Evolutionary conservation across 2,329 filamentous ascomycete genomes (phyloP).

Genomic region (Cladosporium sp.): DNA sequence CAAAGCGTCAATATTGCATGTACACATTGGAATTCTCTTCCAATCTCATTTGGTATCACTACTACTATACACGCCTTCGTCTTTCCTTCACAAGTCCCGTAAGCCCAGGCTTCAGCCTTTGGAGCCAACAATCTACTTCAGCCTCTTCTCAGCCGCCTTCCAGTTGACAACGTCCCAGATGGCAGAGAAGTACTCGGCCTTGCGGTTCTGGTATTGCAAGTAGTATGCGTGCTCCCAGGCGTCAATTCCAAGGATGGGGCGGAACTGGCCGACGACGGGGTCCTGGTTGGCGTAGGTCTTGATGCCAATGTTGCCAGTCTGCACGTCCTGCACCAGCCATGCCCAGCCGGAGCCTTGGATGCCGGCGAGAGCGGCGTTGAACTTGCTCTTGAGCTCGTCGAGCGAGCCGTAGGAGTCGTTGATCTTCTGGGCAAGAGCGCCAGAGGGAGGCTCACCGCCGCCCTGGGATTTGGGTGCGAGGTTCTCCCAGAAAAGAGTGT

Average conservation of each 20-base stretch:
- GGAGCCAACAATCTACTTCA: slow-evolving; percentile 23
- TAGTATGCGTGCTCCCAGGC: slow-evolving; percentile 98
- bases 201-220: slow-evolving; percentile 93
- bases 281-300: slow-evolving; percentile 84
- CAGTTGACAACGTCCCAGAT: slow-evolving; percentile 97
- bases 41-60: too few relatives aligned
- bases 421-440: slow-evolving; percentile 55
- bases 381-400: slow-evolving; percentile 58
- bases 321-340: slow-evolving; percentile 72
- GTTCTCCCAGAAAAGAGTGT: slow-evolving; percentile 67
- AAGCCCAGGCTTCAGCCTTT: not conserved
- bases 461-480: slow-evolving; percentile 63
- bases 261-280: slow-evolving; percentile 75
- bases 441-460: slow-evolving; percentile 60
- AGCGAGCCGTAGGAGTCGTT: slow-evolving; percentile 57
- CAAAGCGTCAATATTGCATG: too few relatives aligned
- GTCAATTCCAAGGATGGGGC: slow-evolving; percentile 82
- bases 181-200: slow-evolving; percentile 90
- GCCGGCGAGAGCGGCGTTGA: slow-evolving; percentile 60
- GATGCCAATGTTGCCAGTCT: slow-evolving; percentile 62
- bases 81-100: not conserved
- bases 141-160: slow-evolving; percentile 63
- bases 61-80: too few relatives aligned
- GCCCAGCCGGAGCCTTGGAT: slow-evolving; percentile 69
- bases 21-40: too few relatives aligned